Evolutionary conservation across 345 rosid species (phyloP), one percentile per base, ranked within the genome.

Genomic region (Heritiera littoralis): DNA sequence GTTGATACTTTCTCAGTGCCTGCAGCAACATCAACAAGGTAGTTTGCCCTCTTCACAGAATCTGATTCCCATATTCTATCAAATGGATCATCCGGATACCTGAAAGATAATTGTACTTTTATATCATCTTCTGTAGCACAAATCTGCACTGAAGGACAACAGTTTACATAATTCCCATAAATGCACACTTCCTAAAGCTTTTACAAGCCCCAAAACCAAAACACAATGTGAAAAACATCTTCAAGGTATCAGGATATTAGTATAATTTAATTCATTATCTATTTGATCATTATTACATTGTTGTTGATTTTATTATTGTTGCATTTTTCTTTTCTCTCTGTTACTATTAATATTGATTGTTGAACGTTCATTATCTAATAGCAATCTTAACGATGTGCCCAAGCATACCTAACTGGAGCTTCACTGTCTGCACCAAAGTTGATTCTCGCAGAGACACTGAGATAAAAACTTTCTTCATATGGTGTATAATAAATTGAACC

Each of bases 1-100:
- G 99, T 97, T 8, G 98, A 94, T 46, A 97, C 88, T 75, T 83
- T 85, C 84, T 59, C 69, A 23, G 99, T 97, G 76, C 99, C 99
- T 68, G 84, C 83, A 72, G 99, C 98, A 75, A 97, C 98, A 87
- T 97, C 98, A 17, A 97, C 99, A 52, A 94, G 94, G 82, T 85
- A 94, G 81, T 97, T 97, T 80, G 98, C 92, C 72, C 82, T 97
- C 86, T 88, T 94, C 76, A 84, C 15, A 55, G 84, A 83, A 82
- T 97, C 99, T 48, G 99, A 97, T 77, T 90, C 90, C 99, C 99
- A 97, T 80, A 94, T 89, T 83, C 99, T 91, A 70, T 97, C 99
- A 66, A 86, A 97, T 2, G 98, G 96, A 78, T 97, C 99, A 81
- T 97, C 98, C 17, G 99, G 99, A 83, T 92, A 97, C 94, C 95